These are phyloP conservation scores for Geotrichum restrictum DNA, from an alignment of 1,139 yeast species.

Conservation along the genomic window DNA sequence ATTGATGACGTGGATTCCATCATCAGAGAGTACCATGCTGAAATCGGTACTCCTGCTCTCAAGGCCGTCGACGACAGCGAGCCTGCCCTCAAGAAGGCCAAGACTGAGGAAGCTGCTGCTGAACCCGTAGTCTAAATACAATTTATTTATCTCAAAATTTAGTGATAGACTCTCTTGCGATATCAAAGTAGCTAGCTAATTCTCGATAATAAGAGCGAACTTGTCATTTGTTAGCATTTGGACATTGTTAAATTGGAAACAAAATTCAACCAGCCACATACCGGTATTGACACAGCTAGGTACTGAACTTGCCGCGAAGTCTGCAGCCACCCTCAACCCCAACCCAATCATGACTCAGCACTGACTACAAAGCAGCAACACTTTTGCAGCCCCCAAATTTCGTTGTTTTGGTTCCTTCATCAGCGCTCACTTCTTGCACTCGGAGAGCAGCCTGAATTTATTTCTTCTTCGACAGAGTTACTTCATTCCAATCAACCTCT, in stretches of 20 bases:
- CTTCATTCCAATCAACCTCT: neutral
- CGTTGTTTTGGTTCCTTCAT: slow-evolving; percentile 5
- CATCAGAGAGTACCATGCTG: slow-evolving; percentile 88
- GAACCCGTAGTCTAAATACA: neutral
- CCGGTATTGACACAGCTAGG: too few species aligned
- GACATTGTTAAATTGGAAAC: too few species aligned
- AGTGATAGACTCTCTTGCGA: too few species aligned
- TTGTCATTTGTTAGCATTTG: too few species aligned
- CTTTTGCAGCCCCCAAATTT: slow-evolving; percentile 10
- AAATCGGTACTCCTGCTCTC: slow-evolving; percentile 45
- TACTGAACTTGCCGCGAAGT: too few species aligned
- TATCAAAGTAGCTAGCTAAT: too few species aligned
- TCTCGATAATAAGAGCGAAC: too few species aligned
- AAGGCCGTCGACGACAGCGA: slow-evolving; percentile 26
- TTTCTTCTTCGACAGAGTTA: neutral
- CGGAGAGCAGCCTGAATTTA: neutral
- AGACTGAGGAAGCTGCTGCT: slow-evolving; percentile 11
- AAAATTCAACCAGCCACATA: too few species aligned
- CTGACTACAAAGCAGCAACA: slow-evolving; percentile 3
- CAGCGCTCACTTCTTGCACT: slow-evolving; percentile 1
- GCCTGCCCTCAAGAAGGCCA: slow-evolving; percentile 25
- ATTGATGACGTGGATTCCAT: slow-evolving; percentile 97
- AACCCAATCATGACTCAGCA: neutral
- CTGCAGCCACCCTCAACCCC: too few species aligned
- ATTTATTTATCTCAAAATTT: neutral